phyloP scores from a whole-genome alignment of 768 basidiomycete species.

The Sporobolomyces phaffii region DNA sequence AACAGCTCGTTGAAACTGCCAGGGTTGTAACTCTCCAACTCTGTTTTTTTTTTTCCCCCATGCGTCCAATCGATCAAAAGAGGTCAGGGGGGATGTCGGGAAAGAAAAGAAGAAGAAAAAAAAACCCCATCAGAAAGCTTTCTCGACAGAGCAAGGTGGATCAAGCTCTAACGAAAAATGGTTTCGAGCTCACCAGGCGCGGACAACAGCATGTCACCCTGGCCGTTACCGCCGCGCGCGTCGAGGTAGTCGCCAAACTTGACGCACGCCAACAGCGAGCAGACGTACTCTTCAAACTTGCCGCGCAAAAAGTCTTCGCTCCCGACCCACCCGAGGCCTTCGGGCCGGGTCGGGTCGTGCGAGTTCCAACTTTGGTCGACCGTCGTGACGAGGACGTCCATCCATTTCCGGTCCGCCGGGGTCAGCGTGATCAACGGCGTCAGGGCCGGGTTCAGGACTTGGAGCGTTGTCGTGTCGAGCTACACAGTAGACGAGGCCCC shows the following conservation, averaged over 20 bases:
- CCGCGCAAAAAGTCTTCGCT: conserved; percentile 89
- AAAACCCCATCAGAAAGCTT: neutral
- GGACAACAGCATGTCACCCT: conserved; percentile 24
- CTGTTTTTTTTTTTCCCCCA: too few relatives aligned
- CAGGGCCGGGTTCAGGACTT: conserved; percentile 74
- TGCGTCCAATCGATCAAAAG: too few relatives aligned
- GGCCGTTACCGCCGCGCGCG: conserved; percentile 55
- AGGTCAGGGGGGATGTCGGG: too few relatives aligned
- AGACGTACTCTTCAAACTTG: conserved; percentile 84
- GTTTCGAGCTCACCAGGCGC: conserved; percentile 29
- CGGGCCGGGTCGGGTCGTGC: conserved; percentile 55
- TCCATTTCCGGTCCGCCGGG: conserved; percentile 92
- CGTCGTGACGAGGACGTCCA: conserved; percentile 65
- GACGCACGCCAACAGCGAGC: conserved; percentile 75
- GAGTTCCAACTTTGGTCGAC: conserved; percentile 76
- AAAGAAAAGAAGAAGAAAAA: neutral
- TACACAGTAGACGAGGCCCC: conserved; percentile 43
- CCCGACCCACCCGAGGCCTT: conserved; percentile 79
- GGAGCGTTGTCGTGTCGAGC: conserved; percentile 79
- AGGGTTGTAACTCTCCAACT: conserved; percentile 34
- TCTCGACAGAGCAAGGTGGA: neutral
- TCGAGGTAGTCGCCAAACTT: conserved; percentile 81
- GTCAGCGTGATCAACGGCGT: conserved; percentile 75
- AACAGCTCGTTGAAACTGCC: conserved; percentile 69
- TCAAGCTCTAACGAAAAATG: too few relatives aligned